These are phyloP conservation scores for Penicillium robsamsonii DNA, from an alignment of 495 filamentous ascomycete species.

Conservation along the genomic window DNA sequence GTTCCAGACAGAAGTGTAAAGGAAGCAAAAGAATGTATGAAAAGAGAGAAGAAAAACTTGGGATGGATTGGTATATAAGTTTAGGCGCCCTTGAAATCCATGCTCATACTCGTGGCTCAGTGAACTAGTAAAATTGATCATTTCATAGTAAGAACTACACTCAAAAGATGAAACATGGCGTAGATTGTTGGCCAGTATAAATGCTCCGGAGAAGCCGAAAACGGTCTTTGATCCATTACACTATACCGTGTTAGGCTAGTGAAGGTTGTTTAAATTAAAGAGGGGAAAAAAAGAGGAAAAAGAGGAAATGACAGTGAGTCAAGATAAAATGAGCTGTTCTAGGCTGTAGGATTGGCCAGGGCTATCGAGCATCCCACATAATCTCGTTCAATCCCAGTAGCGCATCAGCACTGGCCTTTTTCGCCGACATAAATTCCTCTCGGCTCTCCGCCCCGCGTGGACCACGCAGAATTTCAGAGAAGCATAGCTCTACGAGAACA, in stretches of 20 bases:
- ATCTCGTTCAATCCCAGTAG: slow-evolving; percentile 73
- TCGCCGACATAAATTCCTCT: slow-evolving; percentile 69
- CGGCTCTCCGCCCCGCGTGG: slow-evolving; percentile 61
- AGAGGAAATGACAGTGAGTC: slow-evolving; percentile 14
- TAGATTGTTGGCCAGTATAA: slow-evolving; percentile 18
- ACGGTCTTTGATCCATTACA: slow-evolving; percentile 6
- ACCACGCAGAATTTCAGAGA: slow-evolving; percentile 66
- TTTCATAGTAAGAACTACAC: not conserved
- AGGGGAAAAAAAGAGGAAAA: slow-evolving; percentile 5
- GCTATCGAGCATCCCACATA: slow-evolving; percentile 63
- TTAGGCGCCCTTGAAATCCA: not conserved
- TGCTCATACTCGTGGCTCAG: not conserved
- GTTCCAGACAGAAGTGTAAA: slow-evolving; percentile 27
- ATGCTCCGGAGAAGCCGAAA: slow-evolving; percentile 23
- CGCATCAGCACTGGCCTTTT: slow-evolving; percentile 72
- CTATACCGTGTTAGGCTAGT: slow-evolving; percentile 18
- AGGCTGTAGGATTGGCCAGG: not conserved
- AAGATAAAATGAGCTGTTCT: not conserved
- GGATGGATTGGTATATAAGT: not conserved
- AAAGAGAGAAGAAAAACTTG: slow-evolving; percentile 6
- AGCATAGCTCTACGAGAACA: slow-evolving; percentile 79
- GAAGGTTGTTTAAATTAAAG: slow-evolving; percentile 19
- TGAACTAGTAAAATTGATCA: slow-evolving; percentile 15
- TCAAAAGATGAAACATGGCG: slow-evolving; percentile 36
- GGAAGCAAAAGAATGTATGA: slow-evolving; percentile 11